A percentile compares a stretch with the other conserved stretches of the same genome.
phyloP scores from a whole-genome alignment of 345 rosid genomes.

The Zanthoxylum bungeanum region DNA sequence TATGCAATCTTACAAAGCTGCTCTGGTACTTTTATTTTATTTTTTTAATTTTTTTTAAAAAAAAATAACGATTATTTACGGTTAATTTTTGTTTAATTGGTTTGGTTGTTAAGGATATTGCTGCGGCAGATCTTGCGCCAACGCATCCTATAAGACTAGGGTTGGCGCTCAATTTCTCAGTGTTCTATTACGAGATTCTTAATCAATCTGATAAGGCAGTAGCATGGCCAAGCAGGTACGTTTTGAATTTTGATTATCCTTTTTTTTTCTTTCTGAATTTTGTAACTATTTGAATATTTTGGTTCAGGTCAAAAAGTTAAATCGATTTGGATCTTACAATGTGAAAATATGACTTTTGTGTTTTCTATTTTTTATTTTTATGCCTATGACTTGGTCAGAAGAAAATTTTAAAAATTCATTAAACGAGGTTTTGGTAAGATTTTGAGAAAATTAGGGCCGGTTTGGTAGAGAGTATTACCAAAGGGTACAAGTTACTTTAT shows the following conservation, averaged over 20 bases:
- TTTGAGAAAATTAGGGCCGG: too few relatives aligned
- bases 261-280: too few relatives aligned
- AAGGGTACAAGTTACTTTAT: too few relatives aligned
- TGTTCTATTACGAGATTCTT: constrained; percentile 87
- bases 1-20: constrained; percentile 87
- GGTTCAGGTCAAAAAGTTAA: too few relatives aligned
- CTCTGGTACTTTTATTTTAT: too few relatives aligned
- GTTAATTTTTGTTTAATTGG: not conserved
- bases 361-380: too few relatives aligned
- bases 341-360: too few relatives aligned
- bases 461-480: too few relatives aligned
- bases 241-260: not conserved
- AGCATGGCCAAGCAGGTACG: constrained; percentile 91
- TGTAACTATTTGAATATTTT: too few relatives aligned
- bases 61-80: too few relatives aligned
- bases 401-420: not conserved
- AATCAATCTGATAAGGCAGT: constrained; percentile 87
- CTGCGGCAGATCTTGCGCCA: constrained; percentile 74
- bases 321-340: too few relatives aligned
- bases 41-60: too few relatives aligned
- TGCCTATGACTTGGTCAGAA: constrained; percentile 1
- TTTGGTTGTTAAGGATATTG: constrained; percentile 49
- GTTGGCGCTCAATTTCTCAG: constrained; percentile 78
- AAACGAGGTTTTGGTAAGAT: not conserved
- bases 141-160: constrained; percentile 92